These are phyloP conservation scores for Epichloe festucae DNA, from an alignment of 2,329 filamentous ascomycete species.

Conservation along the genomic window DNA sequence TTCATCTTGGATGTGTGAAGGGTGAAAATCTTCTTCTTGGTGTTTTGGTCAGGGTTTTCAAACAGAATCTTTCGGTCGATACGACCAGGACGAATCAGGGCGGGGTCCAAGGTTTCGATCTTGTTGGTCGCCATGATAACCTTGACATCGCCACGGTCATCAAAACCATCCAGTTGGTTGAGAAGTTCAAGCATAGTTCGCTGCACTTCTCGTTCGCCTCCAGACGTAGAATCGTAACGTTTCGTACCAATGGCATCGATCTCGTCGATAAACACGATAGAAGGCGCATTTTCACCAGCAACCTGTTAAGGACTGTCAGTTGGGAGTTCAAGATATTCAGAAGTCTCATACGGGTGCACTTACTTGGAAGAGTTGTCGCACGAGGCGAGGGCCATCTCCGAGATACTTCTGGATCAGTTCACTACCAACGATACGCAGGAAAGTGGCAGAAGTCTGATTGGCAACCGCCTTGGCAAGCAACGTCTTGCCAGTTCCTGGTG, in stretches of 20 bases:
- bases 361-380: conserved; percentile 88
- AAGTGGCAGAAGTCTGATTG: conserved; percentile 97
- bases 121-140: conserved; percentile 99
- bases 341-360: conserved; percentile 7
- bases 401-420: conserved; percentile 98
- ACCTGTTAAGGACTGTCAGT: conserved; percentile 36
- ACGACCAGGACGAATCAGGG: conserved; percentile 88
- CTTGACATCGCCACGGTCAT: conserved; percentile 97
- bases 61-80: conserved; percentile 94
- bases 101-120: conserved; percentile 94
- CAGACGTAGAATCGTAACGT: conserved; percentile 93
- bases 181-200: conserved; percentile 96
- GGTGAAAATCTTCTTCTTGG: conserved; percentile 93
- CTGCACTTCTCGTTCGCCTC: conserved; percentile 93
- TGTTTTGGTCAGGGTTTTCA: conserved; percentile 65
- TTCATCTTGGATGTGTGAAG: conserved; percentile 99
- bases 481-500: conserved; percentile 93
- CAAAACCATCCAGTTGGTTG: conserved; percentile 97
- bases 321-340: neutral
- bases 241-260: conserved; percentile 99
- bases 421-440: conserved; percentile 91
- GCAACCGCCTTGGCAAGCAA: conserved; percentile 92
- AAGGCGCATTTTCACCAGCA: conserved; percentile 88
- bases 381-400: conserved; percentile 85
- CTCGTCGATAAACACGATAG: conserved; percentile 98